Percentiles rank a stretch among this genome's conserved stretches.
phyloP scores from a whole-genome alignment of 257 asterid species.

The Thymus mandschuricus region DNA sequence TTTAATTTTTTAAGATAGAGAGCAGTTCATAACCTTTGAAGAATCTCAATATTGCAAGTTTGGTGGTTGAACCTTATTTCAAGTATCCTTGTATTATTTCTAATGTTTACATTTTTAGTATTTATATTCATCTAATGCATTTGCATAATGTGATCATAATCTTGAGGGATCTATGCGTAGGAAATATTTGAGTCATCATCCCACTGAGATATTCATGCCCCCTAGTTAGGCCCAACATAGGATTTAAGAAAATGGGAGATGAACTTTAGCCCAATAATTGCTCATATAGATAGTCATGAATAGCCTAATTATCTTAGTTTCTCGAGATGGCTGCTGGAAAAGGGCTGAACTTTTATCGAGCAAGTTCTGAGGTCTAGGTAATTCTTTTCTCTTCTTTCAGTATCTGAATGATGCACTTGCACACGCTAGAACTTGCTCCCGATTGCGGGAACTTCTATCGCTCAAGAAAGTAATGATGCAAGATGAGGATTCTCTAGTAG shows the following conservation, averaged over 20 bases:
- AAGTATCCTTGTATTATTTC: too few species aligned
- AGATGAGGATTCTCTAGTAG: conserved; percentile 45
- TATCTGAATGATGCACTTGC: conserved; percentile 60
- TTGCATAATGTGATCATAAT: conserved; percentile 18
- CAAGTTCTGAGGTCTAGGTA: conserved; percentile 26
- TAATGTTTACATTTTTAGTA: background rate
- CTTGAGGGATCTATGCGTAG: conserved; percentile 6
- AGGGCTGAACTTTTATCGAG: conserved; percentile 11
- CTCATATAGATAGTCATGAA: background rate
- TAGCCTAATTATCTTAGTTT: conserved; percentile 18
- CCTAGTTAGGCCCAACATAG: conserved; percentile 1
- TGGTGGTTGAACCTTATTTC: too few species aligned
- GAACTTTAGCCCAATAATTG: conserved; percentile 21
- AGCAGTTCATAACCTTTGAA: conserved; percentile 9
- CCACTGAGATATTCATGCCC: conserved; percentile 10
- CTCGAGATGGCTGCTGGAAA: conserved; percentile 23
- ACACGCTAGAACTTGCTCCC: conserved; percentile 62
- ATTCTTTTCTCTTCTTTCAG: conserved; percentile 46
- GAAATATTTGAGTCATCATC: background rate
- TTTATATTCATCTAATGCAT: background rate
- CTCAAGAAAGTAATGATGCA: conserved; percentile 55
- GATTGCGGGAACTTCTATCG: conserved; percentile 65
- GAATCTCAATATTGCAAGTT: background rate
- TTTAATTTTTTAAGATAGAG: conserved; percentile 6
- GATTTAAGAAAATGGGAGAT: conserved; percentile 5